These are phyloP conservation scores for Cyberlindnera japonica DNA, from an alignment of 805 yeast genomes.

Conservation along the genomic window DNA sequence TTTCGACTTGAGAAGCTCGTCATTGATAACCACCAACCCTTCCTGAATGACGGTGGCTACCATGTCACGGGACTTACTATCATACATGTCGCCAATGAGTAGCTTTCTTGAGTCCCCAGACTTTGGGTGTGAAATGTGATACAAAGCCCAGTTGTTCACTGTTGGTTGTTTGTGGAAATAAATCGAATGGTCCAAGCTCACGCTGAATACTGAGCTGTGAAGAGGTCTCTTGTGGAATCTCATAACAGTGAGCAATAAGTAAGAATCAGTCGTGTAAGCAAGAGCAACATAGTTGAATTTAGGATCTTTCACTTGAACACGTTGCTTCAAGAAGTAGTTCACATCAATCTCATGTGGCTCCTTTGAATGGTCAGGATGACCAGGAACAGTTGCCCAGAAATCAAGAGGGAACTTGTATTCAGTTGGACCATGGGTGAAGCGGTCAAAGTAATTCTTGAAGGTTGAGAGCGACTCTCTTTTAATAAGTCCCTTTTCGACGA, in stretches of 20 bases:
- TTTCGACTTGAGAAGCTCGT: slow-evolving; percentile 13
- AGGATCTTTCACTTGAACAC: slow-evolving; percentile 19
- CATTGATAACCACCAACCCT: slow-evolving; percentile 41
- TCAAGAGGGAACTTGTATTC: slow-evolving; percentile 35
- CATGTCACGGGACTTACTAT: slow-evolving; percentile 34
- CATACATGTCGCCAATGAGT: slow-evolving; percentile 55
- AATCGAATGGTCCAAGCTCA: slow-evolving; percentile 63
- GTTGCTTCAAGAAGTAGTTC: slow-evolving; percentile 15
- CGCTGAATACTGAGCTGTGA: slow-evolving; percentile 47
- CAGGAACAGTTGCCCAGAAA: slow-evolving; percentile 27
- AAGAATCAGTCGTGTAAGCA: slow-evolving; percentile 57
- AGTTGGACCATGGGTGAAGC: slow-evolving; percentile 31
- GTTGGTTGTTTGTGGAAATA: slow-evolving; percentile 56
- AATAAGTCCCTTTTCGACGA: slow-evolving; percentile 14
- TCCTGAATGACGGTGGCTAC: slow-evolving; percentile 65
- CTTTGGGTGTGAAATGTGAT: slow-evolving; percentile 45
- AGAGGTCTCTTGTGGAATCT: slow-evolving; percentile 46
- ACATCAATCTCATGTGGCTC: slow-evolving; percentile 21
- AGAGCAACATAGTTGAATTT: slow-evolving; percentile 51
- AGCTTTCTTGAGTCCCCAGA: slow-evolving; percentile 52
- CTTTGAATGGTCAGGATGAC: slow-evolving; percentile 15
- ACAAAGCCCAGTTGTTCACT: slow-evolving; percentile 48
- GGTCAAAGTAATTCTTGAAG: slow-evolving; percentile 26
- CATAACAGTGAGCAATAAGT: slow-evolving; percentile 48
- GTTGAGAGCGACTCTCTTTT: slow-evolving; percentile 6